Conservation (phyloP, 2,329 filamentous ascomycete species). For the Venturia asperata region DNA sequence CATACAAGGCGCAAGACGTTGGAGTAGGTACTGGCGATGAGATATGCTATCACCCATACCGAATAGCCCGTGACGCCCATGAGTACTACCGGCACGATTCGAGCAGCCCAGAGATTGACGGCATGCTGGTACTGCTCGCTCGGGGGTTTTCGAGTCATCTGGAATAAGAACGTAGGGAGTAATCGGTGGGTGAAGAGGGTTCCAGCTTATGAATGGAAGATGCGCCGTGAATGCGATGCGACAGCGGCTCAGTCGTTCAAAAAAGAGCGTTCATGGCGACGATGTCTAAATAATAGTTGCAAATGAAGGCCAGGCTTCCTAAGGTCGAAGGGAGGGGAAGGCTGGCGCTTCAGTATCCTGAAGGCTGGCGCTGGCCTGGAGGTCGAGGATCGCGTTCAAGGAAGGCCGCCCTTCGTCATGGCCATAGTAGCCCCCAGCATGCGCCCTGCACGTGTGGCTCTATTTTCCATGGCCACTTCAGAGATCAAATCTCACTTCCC, state of each 20-base stretch:
- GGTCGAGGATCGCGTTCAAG: conserved; percentile 5
- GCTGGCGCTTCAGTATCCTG: not conserved
- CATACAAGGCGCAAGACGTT: not conserved
- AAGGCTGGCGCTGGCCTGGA: not conserved
- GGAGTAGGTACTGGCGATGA: conserved; percentile 56
- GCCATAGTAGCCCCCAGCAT: too few relatives aligned
- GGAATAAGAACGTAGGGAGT: not conserved
- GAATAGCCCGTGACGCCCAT: conserved; percentile 59
- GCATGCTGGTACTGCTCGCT: conserved; percentile 13
- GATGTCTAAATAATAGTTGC: not conserved
- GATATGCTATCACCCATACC: conserved; percentile 62
- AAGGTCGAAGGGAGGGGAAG: not conserved
- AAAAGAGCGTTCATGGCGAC: not conserved
- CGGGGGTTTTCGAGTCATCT: conserved; percentile 8
- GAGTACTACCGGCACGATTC: conserved; percentile 62
- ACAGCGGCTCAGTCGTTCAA: not conserved
- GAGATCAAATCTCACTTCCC: too few relatives aligned
- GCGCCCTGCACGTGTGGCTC: too few relatives aligned
- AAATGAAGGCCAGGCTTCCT: too few relatives aligned
- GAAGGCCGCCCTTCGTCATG: not conserved
- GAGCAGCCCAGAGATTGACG: conserved; percentile 17
- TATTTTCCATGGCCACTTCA: too few relatives aligned
- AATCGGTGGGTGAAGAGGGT: not conserved
- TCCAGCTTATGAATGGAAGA: not conserved
- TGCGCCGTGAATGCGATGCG: not conserved